These are phyloP conservation scores for Dinochytrium kinnereticum DNA, from an alignment of 371 early-diverging fungal genomes.

Conservation along the genomic window DNA sequence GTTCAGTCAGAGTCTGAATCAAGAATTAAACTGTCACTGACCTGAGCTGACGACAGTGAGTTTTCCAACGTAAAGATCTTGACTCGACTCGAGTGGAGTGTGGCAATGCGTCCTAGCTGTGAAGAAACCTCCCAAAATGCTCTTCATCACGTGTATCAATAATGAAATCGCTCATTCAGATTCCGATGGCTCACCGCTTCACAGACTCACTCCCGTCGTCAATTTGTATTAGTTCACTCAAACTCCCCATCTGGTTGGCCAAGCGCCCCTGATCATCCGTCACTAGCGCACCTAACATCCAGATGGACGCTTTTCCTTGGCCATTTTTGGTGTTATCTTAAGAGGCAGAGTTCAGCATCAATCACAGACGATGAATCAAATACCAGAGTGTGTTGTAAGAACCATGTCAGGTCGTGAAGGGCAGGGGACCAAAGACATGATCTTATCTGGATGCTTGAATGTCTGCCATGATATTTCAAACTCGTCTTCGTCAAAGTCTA, in stretches of 20 bases:
- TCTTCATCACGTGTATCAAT: conserved; percentile 17
- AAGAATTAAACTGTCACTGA: background rate
- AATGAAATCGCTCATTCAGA: too few relatives aligned
- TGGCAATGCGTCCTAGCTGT: conserved; percentile 22
- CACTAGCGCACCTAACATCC: conserved; percentile 22
- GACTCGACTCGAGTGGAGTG: conserved; percentile 1
- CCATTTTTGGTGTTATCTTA: background rate
- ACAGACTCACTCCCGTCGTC: conserved; percentile 4
- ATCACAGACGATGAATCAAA: background rate
- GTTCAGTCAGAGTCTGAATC: background rate
- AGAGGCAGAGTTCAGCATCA: background rate
- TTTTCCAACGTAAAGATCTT: background rate
- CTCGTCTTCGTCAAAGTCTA: conserved; percentile 77
- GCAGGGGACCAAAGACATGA: conserved; percentile 71
- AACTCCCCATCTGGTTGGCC: conserved; percentile 39
- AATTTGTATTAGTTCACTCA: conserved; percentile 38
- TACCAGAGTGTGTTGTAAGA: conserved; percentile 69
- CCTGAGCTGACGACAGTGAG: background rate
- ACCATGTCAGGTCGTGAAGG: conserved; percentile 66
- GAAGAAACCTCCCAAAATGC: conserved; percentile 41
- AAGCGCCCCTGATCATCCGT: conserved; percentile 24
- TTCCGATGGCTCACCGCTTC: too few relatives aligned
- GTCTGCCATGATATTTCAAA: conserved; percentile 64
- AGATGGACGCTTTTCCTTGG: conserved; percentile 13
- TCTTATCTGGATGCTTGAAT: conserved; percentile 73